Percentiles rank a stretch among this genome's conserved stretches.
These are phyloP conservation scores for Cercospora beticola DNA, from an alignment of 2,329 filamentous ascomycete genomes.

Conservation along the genomic window DNA sequence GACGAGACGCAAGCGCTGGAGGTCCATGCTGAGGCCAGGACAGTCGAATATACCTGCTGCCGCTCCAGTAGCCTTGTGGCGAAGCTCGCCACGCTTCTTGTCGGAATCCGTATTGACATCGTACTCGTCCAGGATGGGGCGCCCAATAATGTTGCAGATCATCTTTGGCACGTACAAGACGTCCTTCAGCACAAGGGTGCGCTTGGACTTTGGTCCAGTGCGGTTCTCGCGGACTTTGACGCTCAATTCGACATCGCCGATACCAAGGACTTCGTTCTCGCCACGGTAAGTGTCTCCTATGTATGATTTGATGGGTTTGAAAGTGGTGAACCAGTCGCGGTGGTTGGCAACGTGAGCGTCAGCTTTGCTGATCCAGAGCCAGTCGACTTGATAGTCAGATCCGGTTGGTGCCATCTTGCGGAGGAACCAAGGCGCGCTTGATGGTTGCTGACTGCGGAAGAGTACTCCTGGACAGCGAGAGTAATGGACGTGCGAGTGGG, in stretches of 20 bases:
- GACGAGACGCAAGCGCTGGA: not conserved
- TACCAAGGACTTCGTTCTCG: conserved; percentile 1
- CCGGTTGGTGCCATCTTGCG: conserved; percentile 22
- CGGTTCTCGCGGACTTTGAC: not conserved
- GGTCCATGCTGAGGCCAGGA: not conserved
- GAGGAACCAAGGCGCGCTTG: too few species aligned
- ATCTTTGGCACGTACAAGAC: conserved; percentile 21
- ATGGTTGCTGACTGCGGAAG: too few species aligned
- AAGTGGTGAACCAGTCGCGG: conserved; percentile 26
- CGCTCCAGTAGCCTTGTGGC: not conserved
- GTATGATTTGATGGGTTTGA: conserved; percentile 1
- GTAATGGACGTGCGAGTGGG: too few species aligned
- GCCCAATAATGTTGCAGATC: conserved; percentile 20
- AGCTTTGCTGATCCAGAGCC: conserved; percentile 21
- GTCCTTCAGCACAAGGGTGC: conserved; percentile 3
- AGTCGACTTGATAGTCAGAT: conserved; percentile 25
- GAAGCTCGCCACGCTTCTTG: not conserved
- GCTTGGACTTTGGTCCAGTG: not conserved
- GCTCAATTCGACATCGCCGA: conserved; percentile 15
- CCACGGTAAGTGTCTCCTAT: not conserved
- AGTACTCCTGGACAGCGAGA: too few species aligned
- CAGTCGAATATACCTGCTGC: not conserved
- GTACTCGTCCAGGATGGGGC: not conserved
- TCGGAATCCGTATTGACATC: too few species aligned
- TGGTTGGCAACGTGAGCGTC: conserved; percentile 27